phyloP scores from a whole-genome alignment of 2,329 filamentous ascomycete species.

The Alternaria brassicae region DNA sequence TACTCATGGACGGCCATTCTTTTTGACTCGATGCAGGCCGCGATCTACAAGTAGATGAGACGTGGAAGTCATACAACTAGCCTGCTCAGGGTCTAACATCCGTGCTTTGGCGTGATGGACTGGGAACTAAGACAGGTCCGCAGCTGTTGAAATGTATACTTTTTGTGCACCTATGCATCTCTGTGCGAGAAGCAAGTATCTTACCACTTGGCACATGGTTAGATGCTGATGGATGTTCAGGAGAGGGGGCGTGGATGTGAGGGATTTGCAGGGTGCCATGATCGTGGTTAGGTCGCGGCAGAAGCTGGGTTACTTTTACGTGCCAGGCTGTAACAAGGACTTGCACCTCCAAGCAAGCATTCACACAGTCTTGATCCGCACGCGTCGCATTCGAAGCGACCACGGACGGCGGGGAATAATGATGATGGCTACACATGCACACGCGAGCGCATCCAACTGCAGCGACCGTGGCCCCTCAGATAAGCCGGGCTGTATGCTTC shows the following conservation, averaged over 20 bases:
- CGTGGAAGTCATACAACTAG: not conserved
- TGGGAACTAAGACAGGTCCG: not conserved
- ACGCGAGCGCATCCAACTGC: not conserved
- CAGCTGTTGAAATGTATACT: conserved; percentile 8
- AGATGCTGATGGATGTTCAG: not conserved
- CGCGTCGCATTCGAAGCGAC: not conserved
- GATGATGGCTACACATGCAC: conserved; percentile 11
- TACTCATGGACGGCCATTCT: not conserved
- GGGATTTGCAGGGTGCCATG: not conserved
- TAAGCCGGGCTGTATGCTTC: conserved; percentile 10
- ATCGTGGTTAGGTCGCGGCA: not conserved
- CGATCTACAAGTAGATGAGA: conserved; percentile 2
- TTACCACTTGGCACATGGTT: not conserved
- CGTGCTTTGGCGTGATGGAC: not conserved
- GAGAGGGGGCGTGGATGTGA: not conserved
- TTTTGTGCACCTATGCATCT: conserved; percentile 8
- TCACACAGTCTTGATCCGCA: not conserved
- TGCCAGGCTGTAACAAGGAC: not conserved
- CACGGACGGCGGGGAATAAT: not conserved
- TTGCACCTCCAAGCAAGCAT: not conserved
- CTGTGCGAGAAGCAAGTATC: conserved; percentile 9
- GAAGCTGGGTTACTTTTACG: not conserved
- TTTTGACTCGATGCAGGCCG: conserved; percentile 1
- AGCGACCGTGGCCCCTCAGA: conserved; percentile 9
- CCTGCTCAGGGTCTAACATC: not conserved